phyloP scores from a whole-genome alignment of 345 rosid genomes.

The Psidium friedrichsthalianum region DNA sequence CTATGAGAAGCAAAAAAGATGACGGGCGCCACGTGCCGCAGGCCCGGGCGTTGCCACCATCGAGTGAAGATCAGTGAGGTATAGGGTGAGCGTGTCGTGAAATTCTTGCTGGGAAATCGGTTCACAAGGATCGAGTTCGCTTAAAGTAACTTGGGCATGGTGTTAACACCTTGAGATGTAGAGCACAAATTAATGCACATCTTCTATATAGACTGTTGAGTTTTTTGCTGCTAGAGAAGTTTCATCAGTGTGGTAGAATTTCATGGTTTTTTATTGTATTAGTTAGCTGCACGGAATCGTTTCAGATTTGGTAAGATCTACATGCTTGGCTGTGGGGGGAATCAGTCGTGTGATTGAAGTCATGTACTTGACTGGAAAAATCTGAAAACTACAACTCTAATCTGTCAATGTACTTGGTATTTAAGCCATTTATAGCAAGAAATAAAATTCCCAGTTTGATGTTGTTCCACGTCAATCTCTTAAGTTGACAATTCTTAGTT shows the following conservation, averaged over 20 bases:
- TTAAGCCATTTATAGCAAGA: background rate
- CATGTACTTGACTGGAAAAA: background rate
- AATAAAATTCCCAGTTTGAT: background rate
- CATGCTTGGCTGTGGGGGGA: background rate
- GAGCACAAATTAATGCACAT: background rate
- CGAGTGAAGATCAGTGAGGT: background rate
- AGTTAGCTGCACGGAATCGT: background rate
- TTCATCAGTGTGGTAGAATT: background rate
- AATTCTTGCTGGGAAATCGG: background rate
- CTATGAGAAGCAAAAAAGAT: slow-evolving; percentile 88
- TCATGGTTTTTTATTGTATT: background rate
- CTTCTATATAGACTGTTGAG: background rate
- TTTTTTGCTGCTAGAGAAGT: background rate
- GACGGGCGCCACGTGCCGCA: slow-evolving; percentile 50
- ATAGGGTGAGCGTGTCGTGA: background rate
- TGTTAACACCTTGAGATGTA: background rate
- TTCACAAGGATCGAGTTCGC: background rate
- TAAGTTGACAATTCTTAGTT: background rate
- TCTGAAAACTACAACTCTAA: background rate
- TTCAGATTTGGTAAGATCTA: background rate
- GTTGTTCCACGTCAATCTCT: background rate
- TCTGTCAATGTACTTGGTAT: background rate
- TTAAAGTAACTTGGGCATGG: background rate
- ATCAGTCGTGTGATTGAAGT: background rate
- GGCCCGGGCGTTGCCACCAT: slow-evolving; percentile 22